Evolutionary conservation across 2,329 filamentous ascomycete genomes (phyloP), one percentile per base, ranked within the genome.

Genomic region (Beauveria brongniartii): DNA sequence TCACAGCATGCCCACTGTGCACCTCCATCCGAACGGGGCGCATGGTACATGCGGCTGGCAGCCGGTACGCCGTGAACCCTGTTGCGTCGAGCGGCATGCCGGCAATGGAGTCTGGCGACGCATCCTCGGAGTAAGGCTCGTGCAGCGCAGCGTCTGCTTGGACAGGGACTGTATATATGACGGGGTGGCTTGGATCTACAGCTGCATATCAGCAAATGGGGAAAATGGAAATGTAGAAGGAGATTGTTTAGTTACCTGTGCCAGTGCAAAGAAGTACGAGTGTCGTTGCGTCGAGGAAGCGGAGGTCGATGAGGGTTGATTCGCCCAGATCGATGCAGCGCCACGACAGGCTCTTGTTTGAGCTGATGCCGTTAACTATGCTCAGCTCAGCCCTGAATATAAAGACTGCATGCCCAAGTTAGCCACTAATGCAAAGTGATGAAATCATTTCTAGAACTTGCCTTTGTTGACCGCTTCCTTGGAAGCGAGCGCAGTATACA

Each of bases 201-300:
- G 10, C 26, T 9, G n/a, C 12, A 8, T 37, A 6, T 56, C 46
- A 51, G 53, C 18, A 10, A 22, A 9, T 16, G 5, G 18, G 22
- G 14, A 28, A 6, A 12, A 12, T n/a, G 1, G 7, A n/a, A 5
- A 55, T 26, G 18, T 5, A 41, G 6, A 30, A 37, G 22, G 5
- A 43, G 6, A 0, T 30, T 66, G 41, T 30, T 28, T 44, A 10
- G 66, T 47, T 67, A 78, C 80, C 75, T 67, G 68, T 26, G 57
- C 65, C 48, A 70, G 68, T 72, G 80, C 82, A 72, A 2, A 92
- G 78, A 1, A 90, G 65, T 58, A 91, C 77, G 1, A 92, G 70
- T 0, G 75, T 78, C 14, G 78, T 72, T 60, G 88, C 83, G 66
- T 88, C 80, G 48, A 90, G 78, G 67, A 92, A 91, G 68, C 87